Percentiles rank a stretch among this genome's conserved stretches.
Evolutionary conservation across 805 yeast species (phyloP).

Genomic region (Priceomyces fermenticarens): DNA sequence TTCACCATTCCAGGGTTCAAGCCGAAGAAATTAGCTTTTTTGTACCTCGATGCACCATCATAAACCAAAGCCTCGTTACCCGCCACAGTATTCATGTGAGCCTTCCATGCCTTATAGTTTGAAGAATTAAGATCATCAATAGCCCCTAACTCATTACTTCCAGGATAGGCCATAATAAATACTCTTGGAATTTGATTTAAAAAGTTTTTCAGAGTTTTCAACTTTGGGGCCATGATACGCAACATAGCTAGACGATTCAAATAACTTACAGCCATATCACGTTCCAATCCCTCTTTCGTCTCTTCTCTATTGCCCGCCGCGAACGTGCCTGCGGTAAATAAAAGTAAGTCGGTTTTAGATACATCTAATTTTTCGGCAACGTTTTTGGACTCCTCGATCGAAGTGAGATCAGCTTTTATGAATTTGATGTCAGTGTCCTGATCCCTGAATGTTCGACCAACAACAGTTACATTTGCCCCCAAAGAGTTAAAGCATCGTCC

Average conservation of each 20-base stretch:
- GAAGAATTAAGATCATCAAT: slow-evolving; percentile 34
- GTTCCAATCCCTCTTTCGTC: slow-evolving; percentile 35
- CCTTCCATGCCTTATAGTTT: slow-evolving; percentile 19
- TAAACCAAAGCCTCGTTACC: slow-evolving; percentile 37
- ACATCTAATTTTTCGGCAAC: slow-evolving; percentile 14
- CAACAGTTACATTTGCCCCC: not conserved
- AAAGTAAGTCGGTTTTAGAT: slow-evolving; percentile 17
- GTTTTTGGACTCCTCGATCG: slow-evolving; percentile 18
- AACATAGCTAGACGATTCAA: slow-evolving; percentile 32
- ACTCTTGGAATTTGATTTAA: slow-evolving; percentile 23
- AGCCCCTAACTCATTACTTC: slow-evolving; percentile 23
- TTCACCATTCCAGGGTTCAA: slow-evolving; percentile 39
- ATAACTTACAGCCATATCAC: slow-evolving; percentile 36
- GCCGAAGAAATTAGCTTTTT: slow-evolving; percentile 27
- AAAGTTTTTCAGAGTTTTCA: slow-evolving; percentile 10
- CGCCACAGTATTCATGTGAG: slow-evolving; percentile 43
- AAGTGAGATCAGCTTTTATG: slow-evolving; percentile 28
- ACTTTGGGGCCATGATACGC: slow-evolving; percentile 18
- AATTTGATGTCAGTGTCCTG: slow-evolving; percentile 13
- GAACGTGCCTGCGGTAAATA: slow-evolving; percentile 42
- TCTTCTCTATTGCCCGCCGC: slow-evolving; percentile 26
- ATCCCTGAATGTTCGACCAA: slow-evolving; percentile 18
- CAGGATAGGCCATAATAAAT: slow-evolving; percentile 40
- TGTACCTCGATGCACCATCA: slow-evolving; percentile 11
- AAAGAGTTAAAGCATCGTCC: not conserved